Base-by-base conservation (phyloP, 192 early-diverging fungal genomes). In the Podila clonocystis region DNA sequence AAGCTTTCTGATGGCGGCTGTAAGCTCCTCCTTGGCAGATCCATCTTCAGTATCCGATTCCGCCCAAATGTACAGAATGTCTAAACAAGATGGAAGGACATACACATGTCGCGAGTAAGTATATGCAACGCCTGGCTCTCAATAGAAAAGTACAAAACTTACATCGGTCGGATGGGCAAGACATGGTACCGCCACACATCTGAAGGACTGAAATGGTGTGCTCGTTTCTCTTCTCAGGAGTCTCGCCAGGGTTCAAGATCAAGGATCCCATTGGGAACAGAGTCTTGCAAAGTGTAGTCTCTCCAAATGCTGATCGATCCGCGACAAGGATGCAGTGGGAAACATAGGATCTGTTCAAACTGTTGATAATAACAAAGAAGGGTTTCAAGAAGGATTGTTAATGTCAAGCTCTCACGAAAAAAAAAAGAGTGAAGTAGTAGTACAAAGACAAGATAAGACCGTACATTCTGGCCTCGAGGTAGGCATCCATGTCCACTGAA, bases 91-190 rank as follows among this genome's bases (percentile, higher is more conserved):
- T 41, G n/a, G 49, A 29, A 20, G 34, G 20, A 63, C 5, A 61
- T 2, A 63, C n/a, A 70, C 36, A 12, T 36, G 34, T 41, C 20
- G 29, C 20, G 17, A 34, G 31, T 26, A 26, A 34, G 38, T 63
- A 34, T 63, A 61, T 5, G 26, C 22, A 70, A 59, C n/a, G 26
- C 11, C 15, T 28, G 13, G 38, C 41, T 19, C 17, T 9, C 34
- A 38, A 9, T 5, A 8, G 6, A 60, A 38, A 17, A 24, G 12
- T 17, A 49, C 30, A 58, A 19, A 50, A 64, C 76, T 76, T 71
- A 86, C 82, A 83, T 50, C 73, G 76, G 41, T 84, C 83, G 24
- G 65, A 63, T n/a, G 87, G 87, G 48, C 80, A 83, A 13, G 75
- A 77, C 72, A 83, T 84, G 24, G 87, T 83, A 41, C 72, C 78